These are phyloP conservation scores for Acacia confusa DNA, from an alignment of 306 rosid genomes.

Conservation along the genomic window DNA sequence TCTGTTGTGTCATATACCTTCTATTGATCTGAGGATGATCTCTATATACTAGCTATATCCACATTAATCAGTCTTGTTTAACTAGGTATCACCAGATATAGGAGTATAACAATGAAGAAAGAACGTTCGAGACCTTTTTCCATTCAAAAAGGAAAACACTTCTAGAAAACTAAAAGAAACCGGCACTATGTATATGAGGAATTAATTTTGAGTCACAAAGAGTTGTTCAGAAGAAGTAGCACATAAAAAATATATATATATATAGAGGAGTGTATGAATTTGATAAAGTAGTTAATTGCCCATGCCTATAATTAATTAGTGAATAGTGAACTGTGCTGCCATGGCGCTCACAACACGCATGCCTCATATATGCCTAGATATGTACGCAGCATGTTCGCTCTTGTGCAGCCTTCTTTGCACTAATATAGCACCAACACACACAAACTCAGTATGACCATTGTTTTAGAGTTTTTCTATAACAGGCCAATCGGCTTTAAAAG, in stretches of 20 bases:
- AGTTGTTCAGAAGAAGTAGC: neutral
- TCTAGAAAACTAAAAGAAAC: too few species aligned
- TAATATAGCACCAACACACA: conserved; percentile 30
- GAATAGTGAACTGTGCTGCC: conserved; percentile 15
- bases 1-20: neutral
- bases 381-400: conserved; percentile 20
- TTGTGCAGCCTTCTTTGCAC: conserved; percentile 25
- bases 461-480: conserved; percentile 3
- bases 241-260: too few species aligned
- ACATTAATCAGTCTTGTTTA: conserved; percentile 27
- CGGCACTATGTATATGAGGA: too few species aligned
- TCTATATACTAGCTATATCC: neutral
- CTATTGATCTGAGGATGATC: neutral
- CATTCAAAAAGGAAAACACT: too few species aligned
- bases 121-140: neutral
- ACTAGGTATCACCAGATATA: neutral
- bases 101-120: neutral
- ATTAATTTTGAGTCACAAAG: neutral
- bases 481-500: neutral
- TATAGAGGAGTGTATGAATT: too few species aligned
- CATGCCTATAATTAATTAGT: conserved; percentile 2
- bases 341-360: conserved; percentile 34
- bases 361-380: conserved; percentile 33
- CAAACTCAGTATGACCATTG: neutral
- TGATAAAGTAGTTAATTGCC: neutral